Base-by-base conservation (phyloP, 345 rosid genomes). In the Carallia brachiata region DNA sequence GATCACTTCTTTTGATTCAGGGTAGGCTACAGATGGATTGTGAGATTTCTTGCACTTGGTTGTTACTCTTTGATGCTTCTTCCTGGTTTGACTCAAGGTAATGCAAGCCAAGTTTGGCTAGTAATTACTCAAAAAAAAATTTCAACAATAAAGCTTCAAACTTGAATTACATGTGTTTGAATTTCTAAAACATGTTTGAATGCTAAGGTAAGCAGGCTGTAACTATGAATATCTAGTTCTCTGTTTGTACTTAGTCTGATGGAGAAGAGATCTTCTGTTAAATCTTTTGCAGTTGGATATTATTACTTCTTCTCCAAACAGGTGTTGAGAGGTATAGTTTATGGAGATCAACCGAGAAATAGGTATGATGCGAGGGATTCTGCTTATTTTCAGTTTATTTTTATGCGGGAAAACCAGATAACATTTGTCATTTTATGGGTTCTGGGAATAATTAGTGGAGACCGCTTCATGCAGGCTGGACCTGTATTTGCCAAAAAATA, bases 81-180 rank as follows among this genome's bases (percentile, higher is more conserved):
- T 85, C 98, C 99, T 6, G 99, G 98, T 77, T 95, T 95, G 70
- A 82, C 92, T 80, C 97, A 90, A 92, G 96, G 98, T 95, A 67
- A 28, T 44, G 53, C 56, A 36, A 52, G 40, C n/a, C 31, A 62
- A 66, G 27, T 63, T 23, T 32, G 6, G 57, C 50, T 10, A 44
- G 16, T 44, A 13, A 16, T 44, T 15, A 15, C 16, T 44, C 4
- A 4, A 15, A 44, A 44, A 44, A 44, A 44, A 13, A 15, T 10
- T 44, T 10, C 13, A 44, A 44, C 50, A 12, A 3, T 44, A 10
- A 12, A 44, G 17, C 16, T 44, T 16, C 50, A 12, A 44, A 44
- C 50, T 13, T 44, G 50, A 44, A 44, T 44, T 44, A 12, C 16
- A 13, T 12, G 50, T 44, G 13, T 44, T 12, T 44, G 50, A 44